Percentiles rank a stretch among this genome's conserved stretches.
These are phyloP conservation scores for Baorangia bicolor DNA, from an alignment of 768 basidiomycete species.

Conservation along the genomic window DNA sequence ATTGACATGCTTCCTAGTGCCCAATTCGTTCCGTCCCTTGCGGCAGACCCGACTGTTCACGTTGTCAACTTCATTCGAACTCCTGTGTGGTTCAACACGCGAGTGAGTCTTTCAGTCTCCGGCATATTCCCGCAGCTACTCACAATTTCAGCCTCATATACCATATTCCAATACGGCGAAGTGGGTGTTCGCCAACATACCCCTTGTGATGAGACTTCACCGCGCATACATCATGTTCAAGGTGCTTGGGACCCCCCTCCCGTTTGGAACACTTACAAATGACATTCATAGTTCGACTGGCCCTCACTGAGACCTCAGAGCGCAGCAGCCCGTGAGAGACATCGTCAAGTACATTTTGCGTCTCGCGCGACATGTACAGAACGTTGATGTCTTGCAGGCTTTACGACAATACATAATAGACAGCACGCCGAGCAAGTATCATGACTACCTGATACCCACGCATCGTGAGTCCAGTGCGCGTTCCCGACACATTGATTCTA, in stretches of 20 bases:
- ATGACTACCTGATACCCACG: constrained; percentile 46
- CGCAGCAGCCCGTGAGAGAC: constrained; percentile 9
- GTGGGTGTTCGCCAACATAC: constrained; percentile 56
- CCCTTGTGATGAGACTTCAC: constrained; percentile 50
- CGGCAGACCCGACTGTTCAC: constrained; percentile 48
- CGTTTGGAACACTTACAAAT: background rate
- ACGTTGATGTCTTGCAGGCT: constrained; percentile 27
- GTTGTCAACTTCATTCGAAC: constrained; percentile 60
- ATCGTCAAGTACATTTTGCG: constrained; percentile 7
- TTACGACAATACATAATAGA: constrained; percentile 46
- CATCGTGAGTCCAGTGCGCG: constrained; percentile 40
- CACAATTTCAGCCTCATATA: constrained; percentile 39
- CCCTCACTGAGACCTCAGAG: constrained; percentile 13
- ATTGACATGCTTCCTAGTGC: constrained; percentile 40
- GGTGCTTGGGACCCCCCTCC: constrained; percentile 24
- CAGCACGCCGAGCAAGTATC: constrained; percentile 49
- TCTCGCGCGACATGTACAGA: no score
- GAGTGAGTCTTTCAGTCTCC: constrained; percentile 35
- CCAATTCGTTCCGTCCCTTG: constrained; percentile 58
- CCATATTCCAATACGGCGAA: constrained; percentile 38
- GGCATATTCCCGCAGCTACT: constrained; percentile 11
- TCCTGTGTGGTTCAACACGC: constrained; percentile 59
- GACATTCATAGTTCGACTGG: constrained; percentile 18
- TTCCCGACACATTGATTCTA: background rate
- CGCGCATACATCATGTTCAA: constrained; percentile 50